These are phyloP conservation scores for Candida sp. DNA, from an alignment of 1,139 yeast species.

Conservation along the genomic window DNA sequence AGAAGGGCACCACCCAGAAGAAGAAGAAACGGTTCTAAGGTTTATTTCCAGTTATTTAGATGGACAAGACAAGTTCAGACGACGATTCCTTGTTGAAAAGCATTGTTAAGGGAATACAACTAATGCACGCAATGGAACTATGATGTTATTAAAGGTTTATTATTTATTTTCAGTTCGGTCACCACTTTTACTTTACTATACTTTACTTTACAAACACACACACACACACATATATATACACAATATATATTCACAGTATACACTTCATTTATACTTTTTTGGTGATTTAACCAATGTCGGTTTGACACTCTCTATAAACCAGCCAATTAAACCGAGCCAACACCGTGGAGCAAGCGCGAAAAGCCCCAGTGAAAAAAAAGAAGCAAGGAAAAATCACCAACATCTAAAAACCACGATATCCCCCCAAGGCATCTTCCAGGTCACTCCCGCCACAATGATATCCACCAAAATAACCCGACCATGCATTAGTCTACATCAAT, in stretches of 20 bases:
- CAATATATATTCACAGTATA: neutral
- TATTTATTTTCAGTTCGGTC: constrained; percentile 2
- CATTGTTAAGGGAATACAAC: neutral
- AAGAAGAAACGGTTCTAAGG: constrained; percentile 8
- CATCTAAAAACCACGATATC: neutral
- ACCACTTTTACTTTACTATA: neutral
- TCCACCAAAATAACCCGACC: neutral
- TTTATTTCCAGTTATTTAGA: neutral
- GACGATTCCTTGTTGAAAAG: neutral
- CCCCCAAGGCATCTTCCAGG: no score
- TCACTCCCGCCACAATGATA: neutral
- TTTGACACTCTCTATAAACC: neutral
- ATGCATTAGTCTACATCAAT: constrained; percentile 1
- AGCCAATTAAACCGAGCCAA: neutral
- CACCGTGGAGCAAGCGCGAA: neutral
- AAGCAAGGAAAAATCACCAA: neutral
- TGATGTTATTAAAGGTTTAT: neutral
- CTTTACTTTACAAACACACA: neutral
- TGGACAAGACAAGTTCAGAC: neutral
- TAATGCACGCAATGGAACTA: neutral
- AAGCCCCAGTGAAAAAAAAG: neutral
- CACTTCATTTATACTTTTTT: neutral
- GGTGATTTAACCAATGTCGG: neutral
- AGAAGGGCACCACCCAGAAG: constrained; percentile 30
- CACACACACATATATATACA: no score